Conservation (phyloP, 2,329 filamentous ascomycete species). For the Botrytis tulipae region DNA sequence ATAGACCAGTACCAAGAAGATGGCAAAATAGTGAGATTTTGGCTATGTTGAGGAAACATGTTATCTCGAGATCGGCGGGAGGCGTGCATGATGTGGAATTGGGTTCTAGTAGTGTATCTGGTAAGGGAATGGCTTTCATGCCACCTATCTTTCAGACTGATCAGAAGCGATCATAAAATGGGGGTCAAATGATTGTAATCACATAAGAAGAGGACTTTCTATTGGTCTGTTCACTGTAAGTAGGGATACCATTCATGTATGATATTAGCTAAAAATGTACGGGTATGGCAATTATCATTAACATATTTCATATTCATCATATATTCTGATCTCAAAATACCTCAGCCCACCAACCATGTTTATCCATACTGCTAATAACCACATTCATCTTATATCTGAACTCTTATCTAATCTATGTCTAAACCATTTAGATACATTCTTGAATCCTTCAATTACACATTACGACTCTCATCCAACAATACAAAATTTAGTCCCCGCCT, state of each 20-base stretch:
- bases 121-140: conserved; percentile 41
- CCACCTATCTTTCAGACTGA: conserved; percentile 38
- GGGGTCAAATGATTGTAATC: background rate
- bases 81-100: conserved; percentile 43
- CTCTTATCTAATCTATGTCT: background rate
- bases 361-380: background rate
- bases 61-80: conserved; percentile 65
- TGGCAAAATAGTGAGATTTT: conserved; percentile 86
- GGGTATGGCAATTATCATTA: background rate
- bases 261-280: background rate
- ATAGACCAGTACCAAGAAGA: conserved; percentile 80
- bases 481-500: background rate
- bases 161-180: conserved; percentile 18
- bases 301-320: background rate
- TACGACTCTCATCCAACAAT: background rate
- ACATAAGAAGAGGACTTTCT: background rate
- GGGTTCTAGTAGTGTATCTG: conserved; percentile 29
- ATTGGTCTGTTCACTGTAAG: background rate
- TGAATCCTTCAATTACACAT: background rate
- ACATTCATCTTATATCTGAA: background rate
- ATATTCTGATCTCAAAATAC: background rate
- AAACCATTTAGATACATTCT: background rate
- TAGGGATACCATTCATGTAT: conserved; percentile 2
- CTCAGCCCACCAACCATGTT: background rate
- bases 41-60: conserved; percentile 73